Percentiles rank a stretch among this genome's conserved stretches.
Evolutionary conservation across 805 yeast genomes (phyloP).

Genomic region (Wickerhamomyces bovis): DNA sequence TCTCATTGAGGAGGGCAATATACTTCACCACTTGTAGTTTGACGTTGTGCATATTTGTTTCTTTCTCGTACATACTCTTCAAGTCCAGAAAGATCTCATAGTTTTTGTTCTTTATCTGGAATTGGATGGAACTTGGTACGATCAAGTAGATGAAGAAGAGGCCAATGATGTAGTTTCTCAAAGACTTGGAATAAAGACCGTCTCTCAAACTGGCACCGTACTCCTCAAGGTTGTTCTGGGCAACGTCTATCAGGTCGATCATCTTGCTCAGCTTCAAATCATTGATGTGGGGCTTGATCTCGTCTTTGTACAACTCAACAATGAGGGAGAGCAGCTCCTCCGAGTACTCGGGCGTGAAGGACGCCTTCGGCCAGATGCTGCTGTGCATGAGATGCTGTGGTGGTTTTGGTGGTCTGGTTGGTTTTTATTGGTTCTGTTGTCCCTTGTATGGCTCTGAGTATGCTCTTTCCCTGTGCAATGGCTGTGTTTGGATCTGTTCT

Average conservation of each 20-base stretch:
- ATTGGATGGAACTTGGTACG: conserved; percentile 35
- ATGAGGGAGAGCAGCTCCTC: conserved; percentile 28
- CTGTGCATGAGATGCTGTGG: background rate
- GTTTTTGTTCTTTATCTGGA: conserved; percentile 34
- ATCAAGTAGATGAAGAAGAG: conserved; percentile 31
- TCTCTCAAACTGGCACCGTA: conserved; percentile 20
- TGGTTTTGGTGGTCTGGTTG: background rate
- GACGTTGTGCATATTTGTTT: conserved; percentile 35
- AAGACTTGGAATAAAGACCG: conserved; percentile 22
- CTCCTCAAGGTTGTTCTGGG: conserved; percentile 29
- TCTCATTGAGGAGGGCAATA: conserved; percentile 24
- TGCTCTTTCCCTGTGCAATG: background rate
- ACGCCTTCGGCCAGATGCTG: conserved; percentile 5
- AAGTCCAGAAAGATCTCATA: conserved; percentile 31
- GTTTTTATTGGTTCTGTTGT: background rate
- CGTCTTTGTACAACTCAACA: conserved; percentile 27
- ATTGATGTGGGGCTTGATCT: conserved; percentile 25
- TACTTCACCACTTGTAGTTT: conserved; percentile 29
- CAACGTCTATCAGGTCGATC: conserved; percentile 31
- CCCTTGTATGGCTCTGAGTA: no score
- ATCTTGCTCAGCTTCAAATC: conserved; percentile 30
- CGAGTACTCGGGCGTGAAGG: conserved; percentile 35
- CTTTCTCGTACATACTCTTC: conserved; percentile 30
- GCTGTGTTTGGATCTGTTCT: background rate
- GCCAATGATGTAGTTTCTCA: conserved; percentile 31